Evolutionary conservation across 768 basidiomycete species (phyloP), one percentile per base, ranked within the genome.

Genomic region (Leccinum disarticulatum): DNA sequence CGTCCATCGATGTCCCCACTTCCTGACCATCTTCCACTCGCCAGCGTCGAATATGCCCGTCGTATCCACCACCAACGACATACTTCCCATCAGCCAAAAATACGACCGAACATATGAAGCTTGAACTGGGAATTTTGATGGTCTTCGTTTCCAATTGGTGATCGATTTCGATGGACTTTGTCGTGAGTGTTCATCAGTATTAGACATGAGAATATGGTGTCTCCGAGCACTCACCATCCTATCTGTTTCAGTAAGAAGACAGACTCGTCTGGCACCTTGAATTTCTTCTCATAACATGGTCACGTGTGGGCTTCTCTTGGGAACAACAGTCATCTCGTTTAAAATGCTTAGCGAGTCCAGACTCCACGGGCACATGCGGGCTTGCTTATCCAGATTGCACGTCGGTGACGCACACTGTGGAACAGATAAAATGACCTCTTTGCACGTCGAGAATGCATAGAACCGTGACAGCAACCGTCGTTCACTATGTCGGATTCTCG

Each of bases 401-500:
- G 31, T 31, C 2, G 10, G 30, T 10, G 30, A 30, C 30, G 30
- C 8, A 30, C 30, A 30, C 30, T 2, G 30, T 30, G 25, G 43
- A 54, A 14, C 10, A 52, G 52, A 67, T 68, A 67, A 64, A 67
- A 56, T 2, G 33, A 13, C 5, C 33, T 19, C 10, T 11, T 28
- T n/a, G 1, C 28, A 36, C 22, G 35, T 38, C 51, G 31, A 50
- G 27, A 41, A 28, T 31, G 11, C 58, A 4, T 27, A 43, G 17
- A 41, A 6, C 36, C 22, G 22, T 22, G 22, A 22, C 22, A 14
- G 30, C 48, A 15, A 13, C 30, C 31, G 11, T 13, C 19, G 10
- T 50, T 19, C 41, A 59, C 55, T 22, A 68, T 69, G 67, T 60
- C 61, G 0, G 27, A 17, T 27, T 68, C 64, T 51, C 67, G 67